Conservation (phyloP, 441 rosid genomes). For the Pelargonium myrrhifolium region DNA sequence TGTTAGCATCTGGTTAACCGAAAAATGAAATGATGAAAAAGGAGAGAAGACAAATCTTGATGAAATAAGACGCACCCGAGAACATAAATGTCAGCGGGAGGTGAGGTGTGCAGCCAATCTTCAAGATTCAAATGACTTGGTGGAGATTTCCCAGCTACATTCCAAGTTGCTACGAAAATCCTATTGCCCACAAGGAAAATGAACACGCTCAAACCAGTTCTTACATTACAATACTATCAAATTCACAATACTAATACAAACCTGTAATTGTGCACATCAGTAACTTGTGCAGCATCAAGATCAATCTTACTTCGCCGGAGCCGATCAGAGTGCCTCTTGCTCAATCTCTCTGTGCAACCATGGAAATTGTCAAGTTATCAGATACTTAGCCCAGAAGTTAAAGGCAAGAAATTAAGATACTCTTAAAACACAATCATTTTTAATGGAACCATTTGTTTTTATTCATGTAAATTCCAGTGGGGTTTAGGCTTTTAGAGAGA, state of each 20-base stretch:
- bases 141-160: conserved; percentile 73
- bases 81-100: conserved; percentile 71
- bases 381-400: neutral
- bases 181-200: conserved; percentile 17
- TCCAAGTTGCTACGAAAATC: conserved; percentile 72
- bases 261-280: conserved; percentile 61
- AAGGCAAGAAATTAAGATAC: conserved; percentile 13
- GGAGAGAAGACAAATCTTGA: neutral
- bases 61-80: conserved; percentile 37
- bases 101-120: conserved; percentile 71
- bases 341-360: conserved; percentile 41
- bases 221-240: neutral
- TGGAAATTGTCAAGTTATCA: neutral
- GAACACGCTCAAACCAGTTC: conserved; percentile 9
- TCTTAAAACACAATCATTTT: conserved; percentile 7
- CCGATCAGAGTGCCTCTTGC: conserved; percentile 47
- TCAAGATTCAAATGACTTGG: conserved; percentile 62
- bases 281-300: conserved; percentile 49
- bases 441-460: conserved; percentile 2
- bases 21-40: neutral
- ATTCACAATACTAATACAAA: conserved; percentile 15
- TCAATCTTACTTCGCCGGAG: conserved; percentile 52
- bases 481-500: conserved; percentile 8
- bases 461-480: conserved; percentile 9
- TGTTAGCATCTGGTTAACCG: conserved; percentile 4